Base-by-base conservation (phyloP, 257 asterid species). In the Solanum neorickii region DNA sequence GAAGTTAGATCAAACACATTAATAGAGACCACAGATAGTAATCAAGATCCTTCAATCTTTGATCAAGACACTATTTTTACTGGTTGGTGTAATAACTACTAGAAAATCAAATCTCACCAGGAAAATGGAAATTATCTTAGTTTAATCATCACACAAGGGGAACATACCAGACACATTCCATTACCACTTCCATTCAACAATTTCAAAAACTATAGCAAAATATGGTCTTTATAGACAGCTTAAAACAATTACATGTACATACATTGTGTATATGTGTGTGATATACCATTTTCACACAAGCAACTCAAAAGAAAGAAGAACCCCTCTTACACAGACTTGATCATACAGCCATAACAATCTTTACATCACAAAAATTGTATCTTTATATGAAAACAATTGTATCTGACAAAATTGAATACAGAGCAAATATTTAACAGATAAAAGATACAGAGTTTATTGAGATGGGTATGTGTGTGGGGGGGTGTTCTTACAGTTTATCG, bases 401-500 rank as follows among this genome's bases (percentile, higher is more conserved):
- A 65, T 29, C 41, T 37, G 41, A 69, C 78, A n/a, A 60, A 84
- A 60, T 33, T 68, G 72, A 86, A 85, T 42, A 42, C 49, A 11
- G 65, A 65, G 87, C 72, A 86, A 49, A 56, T 29, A 25, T 52
- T 33, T 74, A 31, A 44, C 3, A 25, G 12, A 72, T 56, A 29
- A 69, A 69, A 37, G 23, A 37, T 60, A 37, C 52, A 27, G 75
- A 14, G 66, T 21, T 31, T 3, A 66, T 76, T 3, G 41, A 77
- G 37, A 76, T 85, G 42, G 14, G 21, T 41, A 76, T 65, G 27
- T 23, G 11, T 23, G 20, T 1, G 21, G 27, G 25, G 69, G 47
- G 29, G 84, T 52, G 75, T 52, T 60, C 91, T 88, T 84, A 95
- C 99, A 95, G 90, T 89, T 97, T 97, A 91, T 97, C 99, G 74